Evolutionary conservation across 202 grass and related monocot genomes (phyloP).

Genomic region (Zoysia matrella): DNA sequence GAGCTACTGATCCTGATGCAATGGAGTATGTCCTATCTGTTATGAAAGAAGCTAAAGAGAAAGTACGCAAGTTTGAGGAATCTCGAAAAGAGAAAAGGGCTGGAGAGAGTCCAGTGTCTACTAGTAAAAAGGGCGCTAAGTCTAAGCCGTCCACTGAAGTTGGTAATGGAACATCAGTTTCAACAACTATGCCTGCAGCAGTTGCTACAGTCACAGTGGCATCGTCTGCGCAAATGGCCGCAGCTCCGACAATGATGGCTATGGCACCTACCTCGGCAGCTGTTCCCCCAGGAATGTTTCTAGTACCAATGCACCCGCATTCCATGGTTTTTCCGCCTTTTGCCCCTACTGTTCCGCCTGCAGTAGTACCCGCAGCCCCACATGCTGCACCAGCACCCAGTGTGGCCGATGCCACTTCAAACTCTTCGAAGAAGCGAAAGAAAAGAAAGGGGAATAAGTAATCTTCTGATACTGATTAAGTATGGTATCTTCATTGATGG

Average conservation of each 20-base stretch:
- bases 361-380: constrained; percentile 37
- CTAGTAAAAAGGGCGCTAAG: constrained; percentile 51
- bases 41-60: constrained; percentile 87
- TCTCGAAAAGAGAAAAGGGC: constrained; percentile 65
- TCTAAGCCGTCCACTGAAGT: constrained; percentile 41
- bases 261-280: constrained; percentile 50
- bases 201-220: constrained; percentile 25
- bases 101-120: constrained; percentile 51
- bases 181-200: constrained; percentile 27
- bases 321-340: constrained; percentile 68
- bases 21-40: constrained; percentile 87
- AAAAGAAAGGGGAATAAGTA: constrained; percentile 63
- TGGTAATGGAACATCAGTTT: constrained; percentile 31
- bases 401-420: constrained; percentile 17
- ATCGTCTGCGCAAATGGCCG: constrained; percentile 34
- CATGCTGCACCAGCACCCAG: constrained; percentile 39
- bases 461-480: constrained; percentile 31
- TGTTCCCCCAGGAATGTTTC: constrained; percentile 61
- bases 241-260: constrained; percentile 50
- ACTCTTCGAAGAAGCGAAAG: constrained; percentile 67
- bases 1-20: constrained; percentile 79
- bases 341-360: constrained; percentile 48
- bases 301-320: constrained; percentile 73
- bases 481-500: constrained; percentile 31
- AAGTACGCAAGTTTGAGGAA: constrained; percentile 76